These are phyloP conservation scores for Fragaria iinumae DNA, from an alignment of 306 rosid species.

Conservation along the genomic window DNA sequence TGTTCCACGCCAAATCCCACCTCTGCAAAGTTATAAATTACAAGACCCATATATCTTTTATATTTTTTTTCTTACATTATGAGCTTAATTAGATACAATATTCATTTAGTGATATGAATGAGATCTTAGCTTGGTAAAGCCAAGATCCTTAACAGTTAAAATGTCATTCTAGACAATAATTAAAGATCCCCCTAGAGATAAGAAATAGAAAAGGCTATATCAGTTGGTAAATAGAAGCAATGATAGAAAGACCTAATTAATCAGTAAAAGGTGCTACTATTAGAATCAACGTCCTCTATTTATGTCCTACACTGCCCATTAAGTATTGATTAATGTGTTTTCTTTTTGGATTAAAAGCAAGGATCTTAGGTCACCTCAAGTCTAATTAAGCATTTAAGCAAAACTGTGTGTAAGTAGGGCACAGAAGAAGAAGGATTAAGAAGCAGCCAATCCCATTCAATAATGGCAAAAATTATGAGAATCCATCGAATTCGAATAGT, in stretches of 20 bases:
- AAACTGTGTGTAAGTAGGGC: constrained; percentile 20
- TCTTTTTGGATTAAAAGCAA: constrained; percentile 52
- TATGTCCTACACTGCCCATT: constrained; percentile 3
- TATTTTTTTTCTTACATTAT: no score
- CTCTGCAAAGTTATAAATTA: background rate
- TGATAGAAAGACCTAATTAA: background rate
- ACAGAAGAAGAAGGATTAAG: constrained; percentile 19
- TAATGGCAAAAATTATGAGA: constrained; percentile 26
- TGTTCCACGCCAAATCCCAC: constrained; percentile 8
- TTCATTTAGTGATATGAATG: constrained; percentile 8
- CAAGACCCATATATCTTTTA: background rate
- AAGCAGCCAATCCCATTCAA: constrained; percentile 16
- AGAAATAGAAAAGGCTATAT: background rate
- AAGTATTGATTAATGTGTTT: background rate
- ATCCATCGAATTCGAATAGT: no score
- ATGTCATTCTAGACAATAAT: background rate
- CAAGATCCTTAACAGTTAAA: constrained; percentile 8
- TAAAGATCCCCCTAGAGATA: background rate
- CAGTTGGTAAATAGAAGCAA: constrained; percentile 5
- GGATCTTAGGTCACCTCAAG: constrained; percentile 65
- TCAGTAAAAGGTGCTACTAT: background rate
- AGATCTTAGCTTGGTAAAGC: constrained; percentile 14
- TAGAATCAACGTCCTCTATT: background rate
- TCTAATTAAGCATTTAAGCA: constrained; percentile 38
- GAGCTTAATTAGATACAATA: no score